Conservation (phyloP, 495 filamentous ascomycete species). For the Aspergillus coremiiformis region DNA sequence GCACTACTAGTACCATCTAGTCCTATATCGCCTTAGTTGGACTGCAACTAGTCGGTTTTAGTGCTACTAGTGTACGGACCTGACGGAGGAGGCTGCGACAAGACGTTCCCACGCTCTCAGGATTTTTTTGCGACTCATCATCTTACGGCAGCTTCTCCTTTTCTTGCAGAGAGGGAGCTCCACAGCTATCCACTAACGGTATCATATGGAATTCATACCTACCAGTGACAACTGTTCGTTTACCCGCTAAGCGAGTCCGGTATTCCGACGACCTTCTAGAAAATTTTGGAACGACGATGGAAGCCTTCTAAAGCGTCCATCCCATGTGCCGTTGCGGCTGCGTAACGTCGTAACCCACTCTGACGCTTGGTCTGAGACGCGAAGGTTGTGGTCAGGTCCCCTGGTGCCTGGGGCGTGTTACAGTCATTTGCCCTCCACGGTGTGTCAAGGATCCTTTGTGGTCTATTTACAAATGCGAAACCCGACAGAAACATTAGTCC, state of each 20-base stretch:
- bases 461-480: neutral
- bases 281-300: conserved; percentile 26
- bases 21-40: conserved; percentile 1
- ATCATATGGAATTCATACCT: no score
- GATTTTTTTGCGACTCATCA: neutral
- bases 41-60: conserved; percentile 9
- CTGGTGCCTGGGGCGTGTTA: conserved; percentile 6
- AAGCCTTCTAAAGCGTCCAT: conserved; percentile 18
- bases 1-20: neutral
- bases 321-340: conserved; percentile 10
- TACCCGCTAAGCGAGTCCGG: conserved; percentile 24
- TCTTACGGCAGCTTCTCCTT: conserved; percentile 1
- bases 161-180: conserved; percentile 14
- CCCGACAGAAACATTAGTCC: neutral
- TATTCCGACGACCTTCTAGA: conserved; percentile 36
- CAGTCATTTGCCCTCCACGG: neutral
- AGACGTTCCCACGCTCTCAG: neutral
- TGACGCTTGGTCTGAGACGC: conserved; percentile 1
- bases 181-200: conserved; percentile 25
- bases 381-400: conserved; percentile 3
- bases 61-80: conserved; percentile 15
- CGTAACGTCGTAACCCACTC: conserved; percentile 4
- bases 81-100: conserved; percentile 13
- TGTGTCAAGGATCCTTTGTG: neutral
- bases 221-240: neutral